Conservation (phyloP, 495 filamentous ascomycete species). For the Xylaria cubensis region DNA sequence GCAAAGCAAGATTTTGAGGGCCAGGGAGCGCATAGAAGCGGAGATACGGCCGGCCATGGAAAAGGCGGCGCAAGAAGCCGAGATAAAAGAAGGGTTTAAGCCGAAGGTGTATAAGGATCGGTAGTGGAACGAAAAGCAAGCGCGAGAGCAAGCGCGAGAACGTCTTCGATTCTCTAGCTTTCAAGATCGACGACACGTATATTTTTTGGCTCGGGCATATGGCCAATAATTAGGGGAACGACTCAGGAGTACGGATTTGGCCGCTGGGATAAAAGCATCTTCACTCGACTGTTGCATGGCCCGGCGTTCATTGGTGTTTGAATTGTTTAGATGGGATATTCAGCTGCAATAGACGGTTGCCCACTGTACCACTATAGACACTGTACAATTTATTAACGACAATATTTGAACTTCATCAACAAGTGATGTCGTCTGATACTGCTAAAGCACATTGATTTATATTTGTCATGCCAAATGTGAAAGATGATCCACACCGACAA, state of each 20-base stretch:
- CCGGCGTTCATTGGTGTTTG: constrained; percentile 48
- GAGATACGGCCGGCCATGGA: constrained; percentile 66
- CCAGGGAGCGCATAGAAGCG: constrained; percentile 88
- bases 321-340: constrained; percentile 30
- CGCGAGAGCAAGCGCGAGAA: constrained; percentile 18
- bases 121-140: constrained; percentile 46
- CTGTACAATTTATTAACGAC: constrained; percentile 21
- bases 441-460: background rate
- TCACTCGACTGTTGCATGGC: constrained; percentile 58
- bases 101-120: constrained; percentile 94
- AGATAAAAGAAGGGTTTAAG: constrained; percentile 84
- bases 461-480: background rate
- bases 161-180: constrained; percentile 15
- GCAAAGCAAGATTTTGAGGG: constrained; percentile 93
- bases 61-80: constrained; percentile 62
- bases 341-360: constrained; percentile 20
- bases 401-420: background rate
- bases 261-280: constrained; percentile 44
- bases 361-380: constrained; percentile 30
- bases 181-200: constrained; percentile 24
- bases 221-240: constrained; percentile 10
- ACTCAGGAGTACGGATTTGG: constrained; percentile 3
- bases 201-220: background rate
- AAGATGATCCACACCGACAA: background rate
- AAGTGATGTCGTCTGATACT: background rate